Evolutionary conservation across 768 basidiomycete genomes (phyloP).

Genomic region (Tulasnella sp.): DNA sequence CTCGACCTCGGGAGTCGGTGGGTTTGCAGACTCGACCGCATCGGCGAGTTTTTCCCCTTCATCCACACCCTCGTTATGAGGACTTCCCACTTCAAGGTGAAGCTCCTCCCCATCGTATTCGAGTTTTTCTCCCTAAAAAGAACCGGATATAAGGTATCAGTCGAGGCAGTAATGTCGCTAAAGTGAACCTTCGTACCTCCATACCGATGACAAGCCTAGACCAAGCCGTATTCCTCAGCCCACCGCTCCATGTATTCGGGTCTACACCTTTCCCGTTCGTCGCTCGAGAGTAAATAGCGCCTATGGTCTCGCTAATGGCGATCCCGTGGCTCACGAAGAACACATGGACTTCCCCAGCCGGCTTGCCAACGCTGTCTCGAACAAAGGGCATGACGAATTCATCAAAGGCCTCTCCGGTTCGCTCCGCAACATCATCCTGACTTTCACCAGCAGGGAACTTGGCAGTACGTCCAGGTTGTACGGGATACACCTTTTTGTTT

Average conservation of each 20-base stretch:
- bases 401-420: slow-evolving; percentile 40
- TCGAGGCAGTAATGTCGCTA: background rate
- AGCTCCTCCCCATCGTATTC: slow-evolving; percentile 4
- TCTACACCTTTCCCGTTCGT: slow-evolving; percentile 22
- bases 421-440: slow-evolving; percentile 40
- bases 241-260: slow-evolving; percentile 32
- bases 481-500: slow-evolving; percentile 19
- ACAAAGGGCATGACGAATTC: slow-evolving; percentile 41
- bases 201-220: slow-evolving; percentile 34
- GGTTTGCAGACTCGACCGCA: slow-evolving; percentile 18
- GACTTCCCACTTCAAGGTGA: background rate
- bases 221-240: slow-evolving; percentile 35
- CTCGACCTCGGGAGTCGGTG: background rate
- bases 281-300: slow-evolving; percentile 34
- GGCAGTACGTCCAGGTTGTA: slow-evolving; percentile 33
- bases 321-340: slow-evolving; percentile 45
- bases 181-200: slow-evolving; percentile 29
- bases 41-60: background rate
- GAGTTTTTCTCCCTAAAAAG: slow-evolving; percentile 15
- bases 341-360: slow-evolving; percentile 33
- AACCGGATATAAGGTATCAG: background rate
- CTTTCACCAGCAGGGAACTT: slow-evolving; percentile 42
- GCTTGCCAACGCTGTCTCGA: slow-evolving; percentile 33
- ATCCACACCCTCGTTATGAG: slow-evolving; percentile 22
- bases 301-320: slow-evolving; percentile 42